phyloP scores from a whole-genome alignment of 768 basidiomycete species.

The Amanita fuliginea region DNA sequence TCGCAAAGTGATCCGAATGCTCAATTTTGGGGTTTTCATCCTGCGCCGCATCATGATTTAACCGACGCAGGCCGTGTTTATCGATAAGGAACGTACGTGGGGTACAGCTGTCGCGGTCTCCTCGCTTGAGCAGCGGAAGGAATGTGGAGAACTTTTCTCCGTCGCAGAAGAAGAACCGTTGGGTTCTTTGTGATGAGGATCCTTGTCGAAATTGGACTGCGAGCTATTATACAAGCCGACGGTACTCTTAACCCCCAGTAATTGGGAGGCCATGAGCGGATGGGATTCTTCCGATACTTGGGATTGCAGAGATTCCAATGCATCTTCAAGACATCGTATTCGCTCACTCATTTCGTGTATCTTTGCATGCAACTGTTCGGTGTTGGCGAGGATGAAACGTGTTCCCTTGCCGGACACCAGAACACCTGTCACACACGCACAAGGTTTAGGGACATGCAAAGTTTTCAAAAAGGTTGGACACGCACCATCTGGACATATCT shows the following conservation, averaged over 20 bases:
- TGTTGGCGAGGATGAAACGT: conserved; percentile 58
- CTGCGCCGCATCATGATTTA: neutral
- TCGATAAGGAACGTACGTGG: conserved; percentile 7
- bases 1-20: conserved; percentile 19
- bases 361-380: conserved; percentile 52
- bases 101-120: conserved; percentile 13
- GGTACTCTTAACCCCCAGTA: conserved; percentile 46
- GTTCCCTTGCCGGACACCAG: conserved; percentile 58
- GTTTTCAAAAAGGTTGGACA: neutral
- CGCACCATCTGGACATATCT: conserved; percentile 58
- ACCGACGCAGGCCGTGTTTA: neutral
- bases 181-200: neutral
- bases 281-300: conserved; percentile 25
- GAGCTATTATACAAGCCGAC: conserved; percentile 34
- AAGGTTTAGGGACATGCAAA: neutral
- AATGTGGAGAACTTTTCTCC: neutral
- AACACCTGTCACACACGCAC: conserved; percentile 30
- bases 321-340: conserved; percentile 51
- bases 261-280: conserved; percentile 37
- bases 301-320: conserved; percentile 25
- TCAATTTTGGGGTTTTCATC: conserved; percentile 11
- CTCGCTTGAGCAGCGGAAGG: conserved; percentile 20
- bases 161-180: neutral
- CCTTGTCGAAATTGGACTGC: conserved; percentile 11
- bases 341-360: conserved; percentile 60